Evolutionary conservation across 129 eudicot genomes (phyloP), one percentile per base, ranked within the genome.

Genomic region (Flaveria linearis): DNA sequence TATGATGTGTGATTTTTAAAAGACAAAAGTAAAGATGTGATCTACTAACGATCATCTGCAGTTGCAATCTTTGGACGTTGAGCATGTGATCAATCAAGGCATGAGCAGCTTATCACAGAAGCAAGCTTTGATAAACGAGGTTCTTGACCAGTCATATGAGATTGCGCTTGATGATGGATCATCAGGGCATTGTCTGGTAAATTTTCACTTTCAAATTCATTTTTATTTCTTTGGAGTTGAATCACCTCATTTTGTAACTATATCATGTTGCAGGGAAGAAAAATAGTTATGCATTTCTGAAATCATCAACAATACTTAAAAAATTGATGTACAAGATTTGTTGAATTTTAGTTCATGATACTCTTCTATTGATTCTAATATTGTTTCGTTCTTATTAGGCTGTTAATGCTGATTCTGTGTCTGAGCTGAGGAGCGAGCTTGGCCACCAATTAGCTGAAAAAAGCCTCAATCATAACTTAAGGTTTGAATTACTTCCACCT

Each of bases 351-450:
- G n/a, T 53, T 53, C 60, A 16, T 53, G 22, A 53, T 22, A 25
- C 66, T 26, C n/a, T 2, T 56, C 28, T 74, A 65, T 63, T 47
- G 20, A 0, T 16, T 51, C n/a, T 47, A 12, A 36, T 36, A 69
- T 9, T 51, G 15, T 67, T 42, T 60, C 8, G 16, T 4, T 81
- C 0, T 62, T 61, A 13, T 26, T 74, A 91, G 92, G 98, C 98
- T 72, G 97, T 84, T 17, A 56, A 87, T 84, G 98, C 93, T 61
- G 97, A 93, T 87, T 79, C 87, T 47, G 75, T 88, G 23, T 68
- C 85, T 60, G 97, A 91, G 78, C 74, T 93, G 76, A 90, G 98
- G 80, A 93, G 98, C 82, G 98, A 93, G 76, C 92, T 93, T 75
- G 98, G 98, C 60, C 83, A 93, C 78, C 97, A 93, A 74, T 77